Evolutionary conservation across 441 rosid genomes (phyloP).

Genomic region (Monsonia emarginata): DNA sequence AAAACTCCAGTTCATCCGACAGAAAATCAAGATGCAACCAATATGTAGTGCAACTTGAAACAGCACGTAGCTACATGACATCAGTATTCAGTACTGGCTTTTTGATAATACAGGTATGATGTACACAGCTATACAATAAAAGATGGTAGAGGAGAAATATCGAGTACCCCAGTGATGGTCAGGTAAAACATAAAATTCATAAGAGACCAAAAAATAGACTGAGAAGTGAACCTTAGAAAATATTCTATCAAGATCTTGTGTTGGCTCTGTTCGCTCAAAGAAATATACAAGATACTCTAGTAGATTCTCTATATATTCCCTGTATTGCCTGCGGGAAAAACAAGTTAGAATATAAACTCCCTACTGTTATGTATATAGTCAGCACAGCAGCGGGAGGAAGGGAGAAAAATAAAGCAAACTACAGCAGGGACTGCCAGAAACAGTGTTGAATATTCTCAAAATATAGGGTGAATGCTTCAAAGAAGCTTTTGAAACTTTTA

Average conservation of each 20-base stretch:
- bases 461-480: background rate
- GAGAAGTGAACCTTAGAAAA: constrained; percentile 51
- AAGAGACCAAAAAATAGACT: background rate
- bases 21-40: background rate
- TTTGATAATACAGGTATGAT: background rate
- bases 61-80: background rate
- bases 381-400: constrained; percentile 3
- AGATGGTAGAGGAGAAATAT: background rate
- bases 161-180: background rate
- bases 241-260: constrained; percentile 88
- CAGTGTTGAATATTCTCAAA: too few relatives aligned
- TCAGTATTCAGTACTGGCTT: constrained; percentile 4
- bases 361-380: constrained; percentile 3
- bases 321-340: constrained; percentile 58
- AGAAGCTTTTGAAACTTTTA: background rate
- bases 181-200: background rate
- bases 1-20: background rate
- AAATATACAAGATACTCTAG: constrained; percentile 65
- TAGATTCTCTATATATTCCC: constrained; percentile 66
- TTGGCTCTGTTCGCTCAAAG: constrained; percentile 83
- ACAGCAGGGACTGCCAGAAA: background rate
- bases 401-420: background rate
- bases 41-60: background rate
- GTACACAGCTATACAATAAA: background rate
- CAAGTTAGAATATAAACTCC: background rate